Evolutionary conservation across 192 early-diverging fungal genomes (phyloP).

Genomic region (Backusella mclennaniae): DNA sequence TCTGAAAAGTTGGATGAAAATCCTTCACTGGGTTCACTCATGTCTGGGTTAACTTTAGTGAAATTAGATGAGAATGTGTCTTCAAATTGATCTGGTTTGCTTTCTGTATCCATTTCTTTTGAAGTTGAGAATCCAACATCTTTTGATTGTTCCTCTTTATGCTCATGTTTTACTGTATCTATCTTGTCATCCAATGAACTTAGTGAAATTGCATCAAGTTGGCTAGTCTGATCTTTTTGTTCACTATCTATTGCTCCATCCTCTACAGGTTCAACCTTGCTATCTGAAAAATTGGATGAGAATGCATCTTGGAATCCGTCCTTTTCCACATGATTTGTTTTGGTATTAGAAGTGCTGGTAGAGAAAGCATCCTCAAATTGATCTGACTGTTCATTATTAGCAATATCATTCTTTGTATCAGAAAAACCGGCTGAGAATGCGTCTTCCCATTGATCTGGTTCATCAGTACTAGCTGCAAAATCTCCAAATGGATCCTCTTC

Average conservation of each 20-base stretch:
- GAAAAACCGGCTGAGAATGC: neutral
- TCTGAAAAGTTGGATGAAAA: constrained; percentile 12
- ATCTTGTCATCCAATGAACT: neutral
- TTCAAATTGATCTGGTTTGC: neutral
- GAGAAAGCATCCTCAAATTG: constrained; percentile 10
- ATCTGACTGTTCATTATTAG: neutral
- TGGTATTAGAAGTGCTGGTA: neutral
- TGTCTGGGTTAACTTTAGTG: neutral
- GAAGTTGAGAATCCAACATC: neutral
- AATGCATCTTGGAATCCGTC: constrained; percentile 1
- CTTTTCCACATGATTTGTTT: neutral
- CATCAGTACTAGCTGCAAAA: constrained; percentile 2
- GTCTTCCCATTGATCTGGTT: constrained; percentile 5
- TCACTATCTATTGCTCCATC: neutral
- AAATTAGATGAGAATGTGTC: neutral
- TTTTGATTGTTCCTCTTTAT: neutral
- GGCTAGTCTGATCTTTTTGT: neutral
- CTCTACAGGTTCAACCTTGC: neutral
- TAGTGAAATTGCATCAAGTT: neutral
- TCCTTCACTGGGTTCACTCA: neutral
- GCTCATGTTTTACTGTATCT: neutral
- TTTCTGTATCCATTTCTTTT: neutral
- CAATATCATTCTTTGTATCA: neutral
- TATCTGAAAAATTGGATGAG: constrained; percentile 3
- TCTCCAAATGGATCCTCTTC: constrained; percentile 16